Base-by-base conservation (phyloP, 805 yeast species). In the Blastobotrys mokoenaii region DNA sequence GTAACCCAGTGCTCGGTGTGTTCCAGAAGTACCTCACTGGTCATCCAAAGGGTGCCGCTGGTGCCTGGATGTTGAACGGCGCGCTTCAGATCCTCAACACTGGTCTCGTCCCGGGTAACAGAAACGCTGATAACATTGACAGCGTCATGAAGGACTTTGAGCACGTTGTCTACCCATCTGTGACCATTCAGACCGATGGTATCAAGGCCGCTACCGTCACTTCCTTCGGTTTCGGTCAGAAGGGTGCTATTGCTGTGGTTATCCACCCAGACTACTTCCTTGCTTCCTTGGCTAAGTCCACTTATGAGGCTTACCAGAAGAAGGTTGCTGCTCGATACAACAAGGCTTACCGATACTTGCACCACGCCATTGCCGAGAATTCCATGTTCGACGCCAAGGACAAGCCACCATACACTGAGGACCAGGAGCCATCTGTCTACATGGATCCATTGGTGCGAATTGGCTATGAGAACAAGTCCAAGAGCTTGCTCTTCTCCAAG, bases 11-110 rank as follows among this genome's bases (percentile, higher is more conserved):
- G 41, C 75, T 83, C 57, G 97, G 97, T 78, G 94, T 93, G 46
- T 90, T 94, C 95, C 99, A 93, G 72, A 93, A 93, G 71, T 93
- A 77, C 80, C 79, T 93, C 63, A 93, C 99, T 59, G 99, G 99
- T 71, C 99, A 93, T 75, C 98, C 98, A 60, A 93, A 93, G 84
- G 99, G 99, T 79, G 98, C 98, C 59, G 99, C 99, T 47, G 99
- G 97, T 77, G 97, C 99, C 48, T 93, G 98, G 98, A 93, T 93
- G 98, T 72, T 93, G 77, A 94, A 93, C 69, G 99, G 99, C 70
- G 96, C 87, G 47, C 72, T 93, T 56, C 99, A 93, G 74, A 81
- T 89, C 56, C 74, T 93, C 66, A 84, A 86, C 72, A 67, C 84
- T 60, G 97, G 98, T 69, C 62, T 89, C 60, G 95, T 93, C 57